Evolutionary conservation across 805 yeast species (phyloP).

Genomic region (Helenozyma baotianmanensis): DNA sequence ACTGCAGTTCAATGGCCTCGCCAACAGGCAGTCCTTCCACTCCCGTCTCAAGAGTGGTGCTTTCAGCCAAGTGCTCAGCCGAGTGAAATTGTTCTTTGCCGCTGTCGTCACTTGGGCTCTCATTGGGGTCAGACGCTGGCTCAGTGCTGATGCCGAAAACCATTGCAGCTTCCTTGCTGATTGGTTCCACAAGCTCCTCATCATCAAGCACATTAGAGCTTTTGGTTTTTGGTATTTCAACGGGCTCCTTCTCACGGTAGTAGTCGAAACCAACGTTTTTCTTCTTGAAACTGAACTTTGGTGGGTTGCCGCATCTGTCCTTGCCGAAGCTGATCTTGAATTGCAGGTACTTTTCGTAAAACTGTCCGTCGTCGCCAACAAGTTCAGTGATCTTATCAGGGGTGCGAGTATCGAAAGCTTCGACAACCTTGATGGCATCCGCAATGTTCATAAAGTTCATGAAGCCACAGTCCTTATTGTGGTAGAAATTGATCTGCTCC

Average conservation of each 20-base stretch:
- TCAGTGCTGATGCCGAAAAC: slow-evolving; percentile 40
- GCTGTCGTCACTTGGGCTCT: too few species aligned
- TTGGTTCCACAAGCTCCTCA: slow-evolving; percentile 2
- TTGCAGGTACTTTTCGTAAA: slow-evolving; percentile 43
- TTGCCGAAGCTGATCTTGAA: slow-evolving; percentile 67
- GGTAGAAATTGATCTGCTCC: slow-evolving; percentile 72
- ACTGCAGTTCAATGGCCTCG: too few species aligned
- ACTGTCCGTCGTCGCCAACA: slow-evolving; percentile 30
- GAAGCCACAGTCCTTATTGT: slow-evolving; percentile 69
- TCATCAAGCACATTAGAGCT: background rate
- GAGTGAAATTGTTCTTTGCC: background rate
- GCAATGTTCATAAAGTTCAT: slow-evolving; percentile 62
- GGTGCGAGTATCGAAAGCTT: slow-evolving; percentile 42
- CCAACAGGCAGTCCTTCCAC: too few species aligned
- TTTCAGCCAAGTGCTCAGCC: background rate
- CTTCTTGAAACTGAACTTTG: slow-evolving; percentile 47
- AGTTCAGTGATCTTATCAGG: slow-evolving; percentile 31
- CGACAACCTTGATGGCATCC: slow-evolving; percentile 62
- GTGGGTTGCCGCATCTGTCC: slow-evolving; percentile 78
- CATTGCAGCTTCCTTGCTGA: slow-evolving; percentile 37
- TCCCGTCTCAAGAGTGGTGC: background rate
- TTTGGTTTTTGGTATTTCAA: background rate
- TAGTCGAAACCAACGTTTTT: slow-evolving; percentile 19
- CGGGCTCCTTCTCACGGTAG: background rate
- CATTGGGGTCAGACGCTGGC: background rate